Percentiles rank a stretch among this genome's conserved stretches.
Conservation (phyloP, 1,139 yeast species). For the Trichomonascaceae sp. region DNA sequence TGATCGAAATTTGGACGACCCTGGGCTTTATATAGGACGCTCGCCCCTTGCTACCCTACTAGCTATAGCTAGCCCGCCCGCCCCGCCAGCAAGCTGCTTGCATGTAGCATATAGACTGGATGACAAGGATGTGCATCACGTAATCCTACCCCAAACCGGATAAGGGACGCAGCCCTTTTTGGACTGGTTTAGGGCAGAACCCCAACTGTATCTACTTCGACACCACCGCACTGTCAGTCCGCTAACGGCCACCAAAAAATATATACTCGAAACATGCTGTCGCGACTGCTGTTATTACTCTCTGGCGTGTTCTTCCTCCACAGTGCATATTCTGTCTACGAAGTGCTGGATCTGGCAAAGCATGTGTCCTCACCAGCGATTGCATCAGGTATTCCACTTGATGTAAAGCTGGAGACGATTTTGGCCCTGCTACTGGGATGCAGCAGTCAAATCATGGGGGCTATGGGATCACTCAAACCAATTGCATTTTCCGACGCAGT, state of each 20-base stretch:
- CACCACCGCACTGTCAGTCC: not conserved
- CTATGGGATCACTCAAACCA: conserved; percentile 17
- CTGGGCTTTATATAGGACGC: too few relatives aligned
- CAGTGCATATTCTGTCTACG: conserved; percentile 25
- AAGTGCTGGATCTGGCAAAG: conserved; percentile 19
- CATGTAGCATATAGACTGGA: too few relatives aligned
- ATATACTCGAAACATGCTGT: not conserved
- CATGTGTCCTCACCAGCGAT: conserved; percentile 10
- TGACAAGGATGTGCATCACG: not conserved
- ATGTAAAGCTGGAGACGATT: conserved; percentile 21
- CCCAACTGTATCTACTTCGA: too few relatives aligned
- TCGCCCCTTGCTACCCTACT: too few relatives aligned
- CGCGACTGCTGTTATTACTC: conserved; percentile 8
- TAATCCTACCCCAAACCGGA: not conserved
- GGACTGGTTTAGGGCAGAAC: too few relatives aligned
- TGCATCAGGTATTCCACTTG: conserved; percentile 16
- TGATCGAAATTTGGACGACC: too few relatives aligned
- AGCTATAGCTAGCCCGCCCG: too few relatives aligned
- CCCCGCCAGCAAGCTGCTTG: too few relatives aligned
- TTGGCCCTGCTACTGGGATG: conserved; percentile 18
- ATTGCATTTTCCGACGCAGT: conserved; percentile 18
- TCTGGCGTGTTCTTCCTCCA: conserved; percentile 20
- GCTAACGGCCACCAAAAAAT: not conserved
- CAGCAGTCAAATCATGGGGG: conserved; percentile 13
- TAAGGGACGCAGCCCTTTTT: too few relatives aligned